Percentiles rank a stretch among this genome's conserved stretches.
phyloP scores from a whole-genome alignment of 148 eudicot genomes.

The Nepenthes gracilis region DNA sequence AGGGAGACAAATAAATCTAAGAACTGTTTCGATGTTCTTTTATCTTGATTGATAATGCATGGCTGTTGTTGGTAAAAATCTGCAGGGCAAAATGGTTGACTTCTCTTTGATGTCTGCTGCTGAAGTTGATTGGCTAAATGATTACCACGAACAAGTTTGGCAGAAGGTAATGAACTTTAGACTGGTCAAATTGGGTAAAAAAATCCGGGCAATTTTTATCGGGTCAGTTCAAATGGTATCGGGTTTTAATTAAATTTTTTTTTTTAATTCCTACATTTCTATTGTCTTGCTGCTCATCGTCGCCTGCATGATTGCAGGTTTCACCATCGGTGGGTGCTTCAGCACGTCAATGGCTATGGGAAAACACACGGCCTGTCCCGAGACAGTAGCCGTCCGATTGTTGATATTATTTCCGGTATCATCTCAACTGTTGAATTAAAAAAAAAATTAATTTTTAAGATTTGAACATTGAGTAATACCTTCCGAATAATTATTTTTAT shows the following conservation, averaged over 20 bases:
- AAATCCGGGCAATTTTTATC: neutral
- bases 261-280: neutral
- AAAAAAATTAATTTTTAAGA: too few relatives aligned
- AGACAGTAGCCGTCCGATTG: too few relatives aligned
- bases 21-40: neutral
- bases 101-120: conserved; percentile 48
- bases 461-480: too few relatives aligned
- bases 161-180: conserved; percentile 42
- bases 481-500: too few relatives aligned
- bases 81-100: conserved; percentile 75
- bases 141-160: conserved; percentile 90
- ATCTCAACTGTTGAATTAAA: too few relatives aligned
- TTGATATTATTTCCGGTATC: too few relatives aligned
- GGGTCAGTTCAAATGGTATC: neutral
- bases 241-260: neutral
- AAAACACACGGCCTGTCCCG: conserved; percentile 61
- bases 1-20: neutral
- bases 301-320: conserved; percentile 30
- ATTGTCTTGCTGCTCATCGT: neutral
- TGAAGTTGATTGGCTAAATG: conserved; percentile 82
- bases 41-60: neutral
- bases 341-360: conserved; percentile 78
- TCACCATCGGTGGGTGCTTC: conserved; percentile 71
- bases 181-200: too few relatives aligned
- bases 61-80: neutral